phyloP scores from a whole-genome alignment of 768 basidiomycete genomes.

The Trametopsis cervina region DNA sequence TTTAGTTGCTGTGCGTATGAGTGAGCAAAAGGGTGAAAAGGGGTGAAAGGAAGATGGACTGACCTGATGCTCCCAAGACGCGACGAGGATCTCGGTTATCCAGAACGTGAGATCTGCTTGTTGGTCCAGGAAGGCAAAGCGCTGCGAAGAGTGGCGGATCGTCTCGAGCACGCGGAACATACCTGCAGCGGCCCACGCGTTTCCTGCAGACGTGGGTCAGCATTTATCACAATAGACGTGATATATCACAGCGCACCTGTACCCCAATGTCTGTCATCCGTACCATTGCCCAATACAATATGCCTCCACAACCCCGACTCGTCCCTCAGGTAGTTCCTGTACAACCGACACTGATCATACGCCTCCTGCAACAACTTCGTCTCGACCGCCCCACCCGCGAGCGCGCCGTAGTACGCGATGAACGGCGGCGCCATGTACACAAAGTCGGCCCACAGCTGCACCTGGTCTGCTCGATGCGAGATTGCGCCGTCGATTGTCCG shows the following conservation, averaged over 20 bases:
- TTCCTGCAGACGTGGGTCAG: slow-evolving; percentile 28
- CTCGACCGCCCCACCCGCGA: slow-evolving; percentile 32
- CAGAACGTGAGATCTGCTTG: slow-evolving; percentile 40
- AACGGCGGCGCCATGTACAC: slow-evolving; percentile 61
- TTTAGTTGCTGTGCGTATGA: slow-evolving; percentile 26
- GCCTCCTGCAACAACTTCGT: slow-evolving; percentile 36
- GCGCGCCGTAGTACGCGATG: slow-evolving; percentile 55
- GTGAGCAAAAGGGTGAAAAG: neutral
- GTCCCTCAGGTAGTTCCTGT: slow-evolving; percentile 46
- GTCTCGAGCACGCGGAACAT: slow-evolving; percentile 56
- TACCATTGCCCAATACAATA: slow-evolving; percentile 37
- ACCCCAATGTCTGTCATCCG: slow-evolving; percentile 49
- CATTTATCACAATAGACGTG: neutral
- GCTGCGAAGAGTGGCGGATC: slow-evolving; percentile 38
- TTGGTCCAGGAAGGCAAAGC: slow-evolving; percentile 30
- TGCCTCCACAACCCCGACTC: slow-evolving; percentile 50
- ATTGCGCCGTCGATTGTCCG: slow-evolving; percentile 47
- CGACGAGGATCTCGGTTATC: slow-evolving; percentile 45
- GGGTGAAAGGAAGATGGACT: neutral
- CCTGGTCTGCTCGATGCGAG: slow-evolving; percentile 45
- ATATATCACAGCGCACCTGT: slow-evolving; percentile 33
- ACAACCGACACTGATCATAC: slow-evolving; percentile 50
- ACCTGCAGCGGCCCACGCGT: slow-evolving; percentile 68
- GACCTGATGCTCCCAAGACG: slow-evolving; percentile 41
- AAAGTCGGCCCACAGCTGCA: slow-evolving; percentile 54